Base-by-base conservation (phyloP, 2,329 filamentous ascomycete genomes). In the Ophiognomonia clavigignenti-juglandacearum region DNA sequence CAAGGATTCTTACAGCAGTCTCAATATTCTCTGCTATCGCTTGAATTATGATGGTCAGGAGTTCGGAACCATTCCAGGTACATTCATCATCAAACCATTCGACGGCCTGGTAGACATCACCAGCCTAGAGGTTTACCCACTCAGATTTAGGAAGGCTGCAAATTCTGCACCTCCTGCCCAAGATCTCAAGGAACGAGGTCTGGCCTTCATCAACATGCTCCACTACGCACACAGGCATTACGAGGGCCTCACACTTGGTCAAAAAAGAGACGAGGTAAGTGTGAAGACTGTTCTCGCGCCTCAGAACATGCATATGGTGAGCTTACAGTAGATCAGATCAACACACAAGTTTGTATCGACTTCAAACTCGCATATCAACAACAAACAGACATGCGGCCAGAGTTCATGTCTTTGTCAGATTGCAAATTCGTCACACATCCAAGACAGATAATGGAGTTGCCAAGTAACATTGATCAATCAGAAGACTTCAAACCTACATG, bases 261-360 rank as follows among this genome's bases (percentile, higher is more conserved):
- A 38, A 22, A 55, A 41, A 20, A 52, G 49, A 6, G 54, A 61
- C 43, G 55, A 59, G 46, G 57, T 57, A 48, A 10, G 52, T 48
- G 8, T 29, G 6, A 22, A 18, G 27, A 8, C n/a, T 4, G 23
- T 10, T 6, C 16, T 24, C 7, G 6, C 14, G 19, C 35, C 29
- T 31, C 10, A 13, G 10, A 31, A n/a, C 4, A n/a, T n/a, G n/a
- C n/a, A n/a, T n/a, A n/a, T 31, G 4, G 4, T 11, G 10, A 6
- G 29, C 29, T 27, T 35, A 7, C 27, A 13, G n/a, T 23, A n/a
- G 10, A 31, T 5, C 9, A 63, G 50, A 57, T 64, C 3, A 55
- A 57, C 18, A 61, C 59, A 29, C 54, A 59, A 8, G 61, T 64
- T 0, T 52, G 64, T 0, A 47, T 64, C 3, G 63, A 65, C 41